Evolutionary conservation across 371 early-diverging fungal species (phyloP).

Genomic region (Mucor velutinosus): DNA sequence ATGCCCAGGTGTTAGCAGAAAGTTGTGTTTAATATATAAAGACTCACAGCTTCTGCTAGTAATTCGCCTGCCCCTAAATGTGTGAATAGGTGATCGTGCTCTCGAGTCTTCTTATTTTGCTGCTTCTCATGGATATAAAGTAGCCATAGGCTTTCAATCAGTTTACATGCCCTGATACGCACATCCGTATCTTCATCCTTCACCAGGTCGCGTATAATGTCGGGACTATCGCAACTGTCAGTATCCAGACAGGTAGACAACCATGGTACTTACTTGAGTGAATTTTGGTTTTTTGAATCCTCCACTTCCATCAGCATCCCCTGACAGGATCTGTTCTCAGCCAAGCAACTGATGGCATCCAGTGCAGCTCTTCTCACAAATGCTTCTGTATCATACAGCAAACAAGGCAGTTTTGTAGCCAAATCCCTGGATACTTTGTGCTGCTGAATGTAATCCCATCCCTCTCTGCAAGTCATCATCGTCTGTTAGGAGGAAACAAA

Average conservation of each 20-base stretch:
- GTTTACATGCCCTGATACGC: constrained; percentile 49
- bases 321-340: constrained; percentile 49
- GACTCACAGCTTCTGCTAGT: constrained; percentile 50
- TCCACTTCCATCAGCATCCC: constrained; percentile 30
- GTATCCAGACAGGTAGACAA: background rate
- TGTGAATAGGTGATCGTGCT: constrained; percentile 37
- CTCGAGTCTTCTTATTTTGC: constrained; percentile 29
- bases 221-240: constrained; percentile 28
- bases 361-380: constrained; percentile 63
- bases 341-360: constrained; percentile 58
- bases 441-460: constrained; percentile 45
- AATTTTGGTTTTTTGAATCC: constrained; percentile 13
- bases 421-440: constrained; percentile 28
- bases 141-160: constrained; percentile 54
- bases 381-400: constrained; percentile 61
- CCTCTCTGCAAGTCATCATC: constrained; percentile 34
- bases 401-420: constrained; percentile 38
- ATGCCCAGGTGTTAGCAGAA: background rate
- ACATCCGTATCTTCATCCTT: constrained; percentile 65
- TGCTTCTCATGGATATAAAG: constrained; percentile 39
- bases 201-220: constrained; percentile 44
- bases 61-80: constrained; percentile 48
- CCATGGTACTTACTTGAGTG: constrained; percentile 31
- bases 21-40: background rate
- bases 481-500: constrained; percentile 12